Base-by-base conservation (phyloP, 352 stramenopile genomes). In the Phytophthora podocarpi region DNA sequence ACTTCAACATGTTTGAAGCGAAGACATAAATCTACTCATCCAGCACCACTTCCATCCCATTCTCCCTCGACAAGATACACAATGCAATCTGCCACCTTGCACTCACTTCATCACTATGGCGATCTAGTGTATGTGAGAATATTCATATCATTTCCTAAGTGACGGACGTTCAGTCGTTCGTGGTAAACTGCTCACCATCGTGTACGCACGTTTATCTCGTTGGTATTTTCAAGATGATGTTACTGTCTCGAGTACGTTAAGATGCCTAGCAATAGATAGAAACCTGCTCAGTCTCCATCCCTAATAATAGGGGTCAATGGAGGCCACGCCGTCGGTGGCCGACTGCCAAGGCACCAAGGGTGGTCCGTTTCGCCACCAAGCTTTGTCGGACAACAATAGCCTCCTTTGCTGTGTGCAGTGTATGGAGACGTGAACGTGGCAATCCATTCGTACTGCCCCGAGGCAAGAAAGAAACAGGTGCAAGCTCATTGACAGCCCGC, bases 351-450 rank as follows among this genome's bases (percentile, higher is more conserved):
- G n/a, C n/a, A n/a, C n/a, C n/a, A n/a, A n/a, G n/a, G n/a, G n/a
- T 11, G 45, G 37, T 65, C 61, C 61, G 61, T 70, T 70, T 70
- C 61, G 26, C 39, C 35, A 45, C 32, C 18, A 49, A 53, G 24
- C 23, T 64, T 20, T 43, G 24, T 27, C 26, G 4, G 52, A 65
- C 54, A 64, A 69, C 53, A 70, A 70, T 70, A 70, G 47, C 54
- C 56, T 58, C 45, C 13, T 36, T 50, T n/a, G n/a, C n/a, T n/a
- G n/a, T n/a, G n/a, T n/a, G n/a, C n/a, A n/a, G n/a, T 55, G 58
- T 40, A 56, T 70, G 54, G 37, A 57, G 36, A 62, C 41, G 39
- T 49, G 50, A 64, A 28, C 43, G 46, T 47, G 57, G 28, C 59
- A 59, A 68, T 48, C 60, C 53, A 50, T 45, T 69, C 30, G 37